Evolutionary conservation across 495 filamentous ascomycete genomes (phyloP), one percentile per base, ranked within the genome.

Genomic region (Aspergillus saccharolyticus): DNA sequence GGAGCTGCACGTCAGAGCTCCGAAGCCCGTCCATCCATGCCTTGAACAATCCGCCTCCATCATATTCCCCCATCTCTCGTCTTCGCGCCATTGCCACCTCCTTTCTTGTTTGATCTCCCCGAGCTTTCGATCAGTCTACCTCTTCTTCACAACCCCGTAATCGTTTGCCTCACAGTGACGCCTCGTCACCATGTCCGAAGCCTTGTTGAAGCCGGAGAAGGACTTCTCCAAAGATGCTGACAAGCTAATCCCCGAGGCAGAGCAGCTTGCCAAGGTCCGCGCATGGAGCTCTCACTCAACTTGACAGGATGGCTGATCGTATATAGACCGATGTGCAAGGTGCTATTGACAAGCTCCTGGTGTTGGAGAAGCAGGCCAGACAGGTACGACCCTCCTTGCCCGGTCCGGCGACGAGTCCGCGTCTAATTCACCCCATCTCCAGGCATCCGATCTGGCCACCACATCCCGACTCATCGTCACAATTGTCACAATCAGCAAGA

Each of bases 391-490:
- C 42, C 54, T 28, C 43, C 46, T 21, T 48, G 14, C 50, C n/a
- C 44, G 4, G 3, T 30, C 18, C 21, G 17, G 16, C 2, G 16
- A 52, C 51, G 44, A 51, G 5, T 9, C 53, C 48, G 48, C 45
- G 42, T 44, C n/a, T 6, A 50, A 21, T 33, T n/a, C 5, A 39
- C 4, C 25, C 25, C 25, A 21, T 30, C 22, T 54, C 51, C 59
- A 96, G 92, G 89, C 92, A 20, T 96, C 92, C 54, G 94, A 98
- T 75, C 84, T 98, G 49, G 86, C 94, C 44, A 96, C 94, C 15
- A 97, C 95, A 61, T 96, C 91, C 49, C 86, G 92, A 65, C 76
- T 95, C 54, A 79, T 98, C 55, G 77, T 95, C 69, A 78, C 83
- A 48, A 92, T 97, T 69, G 89, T 96, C 74, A 95, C 90, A 63